Percentiles rank a stretch among this genome's conserved stretches.
phyloP scores from a whole-genome alignment of 2,329 filamentous ascomycete genomes.

The Aspergillus uvarum region DNA sequence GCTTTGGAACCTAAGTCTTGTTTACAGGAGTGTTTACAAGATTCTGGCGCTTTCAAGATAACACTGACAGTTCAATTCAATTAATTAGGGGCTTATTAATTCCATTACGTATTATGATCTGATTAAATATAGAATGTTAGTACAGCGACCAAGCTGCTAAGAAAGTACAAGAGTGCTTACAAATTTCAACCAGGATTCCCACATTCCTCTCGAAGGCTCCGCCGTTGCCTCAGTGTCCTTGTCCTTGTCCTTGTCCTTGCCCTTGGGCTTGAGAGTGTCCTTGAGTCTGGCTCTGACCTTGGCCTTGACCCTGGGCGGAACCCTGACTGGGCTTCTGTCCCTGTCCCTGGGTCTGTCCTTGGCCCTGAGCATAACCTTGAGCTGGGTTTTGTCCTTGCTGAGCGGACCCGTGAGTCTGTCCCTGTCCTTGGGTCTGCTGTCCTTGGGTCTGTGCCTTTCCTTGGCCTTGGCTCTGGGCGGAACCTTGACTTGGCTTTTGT shows the following conservation, averaged over 20 bases:
- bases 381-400: too few relatives aligned
- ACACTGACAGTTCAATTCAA: not conserved
- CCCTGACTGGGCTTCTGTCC: not conserved
- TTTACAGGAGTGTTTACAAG: not conserved
- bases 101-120: not conserved
- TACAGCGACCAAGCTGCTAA: not conserved
- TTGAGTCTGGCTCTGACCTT: not conserved
- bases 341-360: not conserved
- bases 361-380: not conserved
- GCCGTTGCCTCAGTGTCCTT: not conserved
- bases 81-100: not conserved
- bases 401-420: not conserved
- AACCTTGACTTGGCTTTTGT: too few relatives aligned
- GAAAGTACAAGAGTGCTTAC: not conserved
- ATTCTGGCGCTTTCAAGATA: too few relatives aligned
- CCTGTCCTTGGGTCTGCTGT: not conserved
- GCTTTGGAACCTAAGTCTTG: not conserved
- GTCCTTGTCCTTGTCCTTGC: not conserved
- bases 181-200: not conserved
- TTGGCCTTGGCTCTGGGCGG: not conserved
- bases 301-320: not conserved
- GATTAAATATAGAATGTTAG: not conserved
- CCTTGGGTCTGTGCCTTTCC: not conserved
- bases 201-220: not conserved
- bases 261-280: not conserved